Base-by-base conservation (phyloP, 305 asterid genomes). In the Striga hermonthica region DNA sequence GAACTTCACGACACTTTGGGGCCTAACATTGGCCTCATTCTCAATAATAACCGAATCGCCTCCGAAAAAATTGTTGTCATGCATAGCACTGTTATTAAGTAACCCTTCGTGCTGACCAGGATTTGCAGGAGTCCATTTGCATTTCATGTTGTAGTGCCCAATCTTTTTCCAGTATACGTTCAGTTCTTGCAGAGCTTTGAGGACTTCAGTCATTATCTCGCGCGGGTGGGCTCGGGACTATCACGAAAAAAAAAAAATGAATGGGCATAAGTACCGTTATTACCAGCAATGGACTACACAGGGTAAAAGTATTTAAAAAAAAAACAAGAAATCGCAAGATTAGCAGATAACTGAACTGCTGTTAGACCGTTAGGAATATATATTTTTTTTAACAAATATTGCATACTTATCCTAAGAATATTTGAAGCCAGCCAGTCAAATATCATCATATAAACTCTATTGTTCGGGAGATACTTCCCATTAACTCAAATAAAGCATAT, bases 201-300 rank as follows among this genome's bases (percentile, higher is more conserved):
- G 90, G 72, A 90, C 95, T 83, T 93, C 99, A 0, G 86, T 77
- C 97, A 93, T 90, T 69, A 93, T 86, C 87, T 90, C 96, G 55
- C 87, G 95, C 68, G 97, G 98, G 71, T 80, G 94, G 60, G 98
- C 96, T 49, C 90, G 89, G 60, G 97, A 93, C 98, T 93, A 71
- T 31, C 12, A 62, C n/a, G n/a, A 14, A 77, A 36, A 75, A 60
- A 40, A 57, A 62, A 65, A 70, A 8, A 68, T 15, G 53, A 31
- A 13, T 52, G 60, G 3, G 64, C 43, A 41, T 56, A 9, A 60
- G 16, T 7, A 58, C 60, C 37, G 61, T 61, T 41, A 67, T 61
- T 54, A 54, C 3, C n/a, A 5, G 3, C 12, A 3, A 49, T 7
- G 48, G 48, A 7, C 11, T 43, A 0, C 48, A 43, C 48, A 43